Percentiles rank a stretch among this genome's conserved stretches.
phyloP scores from a whole-genome alignment of 768 basidiomycete genomes.

The Porpolomopsis calyptriformis region DNA sequence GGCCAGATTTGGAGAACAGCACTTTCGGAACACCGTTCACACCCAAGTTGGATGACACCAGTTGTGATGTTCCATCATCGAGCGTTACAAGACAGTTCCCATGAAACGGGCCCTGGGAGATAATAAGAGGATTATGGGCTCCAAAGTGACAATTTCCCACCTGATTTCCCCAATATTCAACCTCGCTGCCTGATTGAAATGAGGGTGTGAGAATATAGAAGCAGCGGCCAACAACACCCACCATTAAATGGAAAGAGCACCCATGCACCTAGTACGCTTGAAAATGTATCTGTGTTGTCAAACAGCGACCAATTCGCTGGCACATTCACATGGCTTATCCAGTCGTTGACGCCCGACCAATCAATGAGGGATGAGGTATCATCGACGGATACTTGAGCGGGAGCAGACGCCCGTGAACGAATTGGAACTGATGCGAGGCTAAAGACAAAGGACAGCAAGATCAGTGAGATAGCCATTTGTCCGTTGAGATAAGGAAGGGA shows the following conservation, averaged over 20 bases:
- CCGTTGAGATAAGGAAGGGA: too few relatives aligned
- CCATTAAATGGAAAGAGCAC: slow-evolving; percentile 2
- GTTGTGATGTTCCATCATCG: slow-evolving; percentile 1
- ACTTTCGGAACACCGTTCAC: not conserved
- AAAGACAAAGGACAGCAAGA: too few relatives aligned
- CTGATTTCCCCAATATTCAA: slow-evolving; percentile 4
- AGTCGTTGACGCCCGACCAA: not conserved
- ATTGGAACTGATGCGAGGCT: too few relatives aligned
- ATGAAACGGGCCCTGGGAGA: slow-evolving; percentile 1
- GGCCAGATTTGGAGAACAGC: not conserved
- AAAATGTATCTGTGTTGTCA: not conserved
- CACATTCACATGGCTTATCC: slow-evolving; percentile 2
- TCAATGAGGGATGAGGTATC: not conserved
- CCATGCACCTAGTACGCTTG: slow-evolving; percentile 1
- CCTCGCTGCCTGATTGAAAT: not conserved
- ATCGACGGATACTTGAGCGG: slow-evolving; percentile 6
- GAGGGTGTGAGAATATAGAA: not conserved
- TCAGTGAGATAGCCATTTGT: too few relatives aligned
- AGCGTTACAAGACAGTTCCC: not conserved
- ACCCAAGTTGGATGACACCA: not conserved
- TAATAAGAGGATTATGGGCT: not conserved
- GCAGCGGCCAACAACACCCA: not conserved
- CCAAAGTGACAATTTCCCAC: not conserved
- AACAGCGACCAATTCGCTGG: not conserved
- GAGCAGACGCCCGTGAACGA: too few relatives aligned